Conservation (phyloP, 2,329 filamentous ascomycete species). For the Stagonosporopsis tanaceti region DNA sequence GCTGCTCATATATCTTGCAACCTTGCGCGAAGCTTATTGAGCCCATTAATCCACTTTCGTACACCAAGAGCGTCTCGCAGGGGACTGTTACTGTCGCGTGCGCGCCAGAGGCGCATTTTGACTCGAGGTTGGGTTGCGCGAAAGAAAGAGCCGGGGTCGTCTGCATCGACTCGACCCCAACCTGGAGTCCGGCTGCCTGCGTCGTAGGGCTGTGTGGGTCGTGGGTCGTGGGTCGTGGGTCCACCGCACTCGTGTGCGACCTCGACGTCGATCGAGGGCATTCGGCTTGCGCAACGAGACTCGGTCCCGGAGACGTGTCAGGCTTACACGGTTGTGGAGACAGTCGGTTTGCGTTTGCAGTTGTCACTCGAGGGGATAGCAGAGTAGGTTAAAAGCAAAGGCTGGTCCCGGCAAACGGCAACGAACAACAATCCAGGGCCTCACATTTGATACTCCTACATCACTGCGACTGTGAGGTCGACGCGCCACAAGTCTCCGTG, state of each 20-base stretch:
- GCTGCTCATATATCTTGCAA: neutral
- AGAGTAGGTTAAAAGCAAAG: neutral
- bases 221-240: neutral
- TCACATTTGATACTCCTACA: neutral
- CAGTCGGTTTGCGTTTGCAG: constrained; percentile 1
- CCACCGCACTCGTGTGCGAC: constrained; percentile 11
- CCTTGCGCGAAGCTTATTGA: constrained; percentile 2
- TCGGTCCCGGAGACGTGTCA: neutral
- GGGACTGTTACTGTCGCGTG: constrained; percentile 2
- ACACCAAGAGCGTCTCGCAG: neutral
- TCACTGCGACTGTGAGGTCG: neutral
- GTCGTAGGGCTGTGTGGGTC: constrained; percentile 5
- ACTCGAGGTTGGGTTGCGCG: constrained; percentile 2
- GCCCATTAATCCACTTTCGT: constrained; percentile 1
- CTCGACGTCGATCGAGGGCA: constrained; percentile 1
- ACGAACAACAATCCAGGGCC: neutral
- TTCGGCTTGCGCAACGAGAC: neutral
- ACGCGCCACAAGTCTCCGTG: neutral
- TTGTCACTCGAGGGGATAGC: neutral
- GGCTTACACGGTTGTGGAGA: constrained; percentile 2
- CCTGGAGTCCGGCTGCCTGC: constrained; percentile 11
- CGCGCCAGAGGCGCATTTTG: neutral
- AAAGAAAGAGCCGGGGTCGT: constrained; percentile 9
- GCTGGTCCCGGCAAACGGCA: neutral
- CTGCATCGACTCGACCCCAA: constrained; percentile 8